phyloP scores from a whole-genome alignment of 345 rosid genomes.

The Aquilaria sinensis region DNA sequence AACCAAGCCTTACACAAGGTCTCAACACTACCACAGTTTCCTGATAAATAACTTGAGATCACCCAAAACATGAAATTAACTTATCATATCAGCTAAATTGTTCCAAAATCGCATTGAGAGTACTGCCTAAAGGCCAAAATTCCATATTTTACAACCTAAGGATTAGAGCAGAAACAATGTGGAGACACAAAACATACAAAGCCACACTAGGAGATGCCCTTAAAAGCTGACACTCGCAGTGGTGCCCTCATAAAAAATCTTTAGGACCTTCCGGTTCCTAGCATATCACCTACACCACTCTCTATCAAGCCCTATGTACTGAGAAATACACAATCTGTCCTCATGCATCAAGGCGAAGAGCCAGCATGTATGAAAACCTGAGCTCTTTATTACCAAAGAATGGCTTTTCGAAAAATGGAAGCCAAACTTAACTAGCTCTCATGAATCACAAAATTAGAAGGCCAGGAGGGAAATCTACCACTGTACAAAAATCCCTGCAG shows the following conservation, averaged over 20 bases:
- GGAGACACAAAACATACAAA: conserved; percentile 5
- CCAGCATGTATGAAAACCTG: background rate
- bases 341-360: background rate
- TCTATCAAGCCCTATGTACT: conserved; percentile 8
- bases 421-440: conserved; percentile 7
- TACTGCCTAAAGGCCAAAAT: background rate
- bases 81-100: too few species aligned
- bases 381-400: conserved; percentile 12
- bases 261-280: background rate
- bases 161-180: conserved; percentile 10
- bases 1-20: too few species aligned
- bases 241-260: conserved; percentile 9
- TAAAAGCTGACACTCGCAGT: conserved; percentile 26
- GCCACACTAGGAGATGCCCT: conserved; percentile 26
- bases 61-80: too few species aligned
- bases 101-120: too few species aligned
- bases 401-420: conserved; percentile 13
- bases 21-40: too few species aligned
- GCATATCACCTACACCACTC: too few species aligned
- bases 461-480: conserved; percentile 3
- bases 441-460: conserved; percentile 1
- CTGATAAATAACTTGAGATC: too few species aligned
- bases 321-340: conserved; percentile 3
- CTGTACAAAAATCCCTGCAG: conserved; percentile 9
- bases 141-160: conserved; percentile 15